Evolutionary conservation across 2,329 filamentous ascomycete genomes (phyloP).

Genomic region (Lasiodiplodia citricola): DNA sequence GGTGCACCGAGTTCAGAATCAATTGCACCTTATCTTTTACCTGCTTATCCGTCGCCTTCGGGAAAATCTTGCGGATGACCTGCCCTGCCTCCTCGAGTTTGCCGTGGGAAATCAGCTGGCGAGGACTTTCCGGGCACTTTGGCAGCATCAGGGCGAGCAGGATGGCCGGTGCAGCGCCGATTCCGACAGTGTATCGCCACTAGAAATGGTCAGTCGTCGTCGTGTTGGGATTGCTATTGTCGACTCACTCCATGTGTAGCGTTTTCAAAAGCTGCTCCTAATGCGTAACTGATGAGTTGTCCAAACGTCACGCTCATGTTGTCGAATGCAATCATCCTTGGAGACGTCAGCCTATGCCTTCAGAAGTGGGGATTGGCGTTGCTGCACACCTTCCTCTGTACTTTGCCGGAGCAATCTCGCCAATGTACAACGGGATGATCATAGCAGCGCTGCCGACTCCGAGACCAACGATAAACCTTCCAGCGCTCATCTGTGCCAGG

Average conservation of each 20-base stretch:
- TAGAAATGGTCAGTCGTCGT: not conserved
- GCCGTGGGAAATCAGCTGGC: conserved; percentile 47
- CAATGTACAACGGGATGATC: conserved; percentile 38
- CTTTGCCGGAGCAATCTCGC: conserved; percentile 35
- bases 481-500: conserved; percentile 36
- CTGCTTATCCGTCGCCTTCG: conserved; percentile 23
- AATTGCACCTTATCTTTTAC: conserved; percentile 32
- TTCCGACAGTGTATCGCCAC: conserved; percentile 41
- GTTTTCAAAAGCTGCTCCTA: conserved; percentile 41
- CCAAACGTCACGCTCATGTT: conserved; percentile 41
- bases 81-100: conserved; percentile 39
- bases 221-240: no score
- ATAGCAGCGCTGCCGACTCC: conserved; percentile 40
- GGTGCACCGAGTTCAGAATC: conserved; percentile 35
- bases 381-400: conserved; percentile 28
- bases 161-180: conserved; percentile 44
- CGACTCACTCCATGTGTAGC: not conserved
- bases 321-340: conserved; percentile 45
- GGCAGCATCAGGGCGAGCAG: conserved; percentile 41
- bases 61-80: conserved; percentile 46
- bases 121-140: conserved; percentile 44
- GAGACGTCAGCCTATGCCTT: conserved; percentile 29
- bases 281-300: conserved; percentile 41
- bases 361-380: not conserved
- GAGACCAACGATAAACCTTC: conserved; percentile 39